These are phyloP conservation scores for Backusella circina DNA, from an alignment of 192 early-diverging fungal species.

Conservation along the genomic window DNA sequence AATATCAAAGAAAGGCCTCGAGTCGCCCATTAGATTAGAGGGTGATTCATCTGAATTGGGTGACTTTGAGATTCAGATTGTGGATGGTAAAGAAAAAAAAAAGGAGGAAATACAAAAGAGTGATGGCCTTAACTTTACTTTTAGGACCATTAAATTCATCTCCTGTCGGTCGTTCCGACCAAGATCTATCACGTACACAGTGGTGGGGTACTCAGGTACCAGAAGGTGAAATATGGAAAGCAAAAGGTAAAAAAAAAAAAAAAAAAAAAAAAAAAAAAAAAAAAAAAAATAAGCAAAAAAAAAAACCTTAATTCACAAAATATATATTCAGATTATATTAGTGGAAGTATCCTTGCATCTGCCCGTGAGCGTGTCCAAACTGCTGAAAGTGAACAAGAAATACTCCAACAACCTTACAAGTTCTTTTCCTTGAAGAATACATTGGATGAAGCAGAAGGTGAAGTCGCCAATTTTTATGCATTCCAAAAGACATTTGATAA, in stretches of 20 bases:
- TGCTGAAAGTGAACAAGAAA: conserved; percentile 11
- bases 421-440: conserved; percentile 29
- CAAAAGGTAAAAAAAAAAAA: conserved; percentile 42
- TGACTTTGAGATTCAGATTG: conserved; percentile 60
- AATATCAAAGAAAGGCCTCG: conserved; percentile 25
- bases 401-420: conserved; percentile 8
- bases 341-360: conserved; percentile 28
- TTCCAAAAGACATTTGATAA: conserved; percentile 62
- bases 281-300: too few species aligned
- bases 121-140: too few species aligned
- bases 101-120: neutral
- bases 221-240: conserved; percentile 53
- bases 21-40: conserved; percentile 37
- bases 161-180: conserved; percentile 5
- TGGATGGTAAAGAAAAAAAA: conserved; percentile 45
- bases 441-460: conserved; percentile 23
- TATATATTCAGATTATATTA: conserved; percentile 31
- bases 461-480: conserved; percentile 47
- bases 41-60: conserved; percentile 69
- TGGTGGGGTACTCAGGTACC: conserved; percentile 36
- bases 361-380: conserved; percentile 4
- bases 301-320: too few species aligned
- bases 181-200: conserved; percentile 33
- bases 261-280: neutral
- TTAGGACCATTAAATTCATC: conserved; percentile 15